Evolutionary conservation across 805 yeast genomes (phyloP).

Genomic region (Monosporozyma yasuniensis): DNA sequence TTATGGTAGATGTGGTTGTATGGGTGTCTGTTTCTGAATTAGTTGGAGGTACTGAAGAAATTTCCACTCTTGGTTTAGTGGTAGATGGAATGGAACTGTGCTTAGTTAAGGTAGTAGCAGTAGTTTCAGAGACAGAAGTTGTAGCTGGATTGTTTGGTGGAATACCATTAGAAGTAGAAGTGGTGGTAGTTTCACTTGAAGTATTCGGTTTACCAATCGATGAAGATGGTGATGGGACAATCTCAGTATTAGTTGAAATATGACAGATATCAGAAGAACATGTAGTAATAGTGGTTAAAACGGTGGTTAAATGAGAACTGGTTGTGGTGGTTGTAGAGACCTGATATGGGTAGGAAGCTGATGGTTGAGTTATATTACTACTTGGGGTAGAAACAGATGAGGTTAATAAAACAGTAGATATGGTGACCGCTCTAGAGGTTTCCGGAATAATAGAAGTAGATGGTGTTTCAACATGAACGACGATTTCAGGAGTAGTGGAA

Average conservation of each 20-base stretch:
- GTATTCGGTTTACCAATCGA: background rate
- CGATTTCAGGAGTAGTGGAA: no score
- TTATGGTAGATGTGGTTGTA: background rate
- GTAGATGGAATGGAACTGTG: background rate
- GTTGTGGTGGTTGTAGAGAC: conserved; percentile 1
- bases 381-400: background rate
- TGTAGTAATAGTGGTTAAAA: conserved; percentile 1
- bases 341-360: background rate
- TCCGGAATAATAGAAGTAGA: no score
- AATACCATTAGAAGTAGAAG: no score
- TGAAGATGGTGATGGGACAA: background rate
- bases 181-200: background rate
- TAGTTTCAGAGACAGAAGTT: no score
- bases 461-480: no score
- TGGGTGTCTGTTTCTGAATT: background rate
- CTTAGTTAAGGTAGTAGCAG: background rate
- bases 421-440: no score
- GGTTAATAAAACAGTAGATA: no score
- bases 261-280: conserved; percentile 1
- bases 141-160: no score
- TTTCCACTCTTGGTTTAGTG: background rate
- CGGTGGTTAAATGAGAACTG: background rate
- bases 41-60: background rate
- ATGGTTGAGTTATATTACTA: background rate
- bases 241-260: background rate